These are phyloP conservation scores for Zoysia japonica DNA, from an alignment of 176 grass and related monocot genomes.

Conservation along the genomic window DNA sequence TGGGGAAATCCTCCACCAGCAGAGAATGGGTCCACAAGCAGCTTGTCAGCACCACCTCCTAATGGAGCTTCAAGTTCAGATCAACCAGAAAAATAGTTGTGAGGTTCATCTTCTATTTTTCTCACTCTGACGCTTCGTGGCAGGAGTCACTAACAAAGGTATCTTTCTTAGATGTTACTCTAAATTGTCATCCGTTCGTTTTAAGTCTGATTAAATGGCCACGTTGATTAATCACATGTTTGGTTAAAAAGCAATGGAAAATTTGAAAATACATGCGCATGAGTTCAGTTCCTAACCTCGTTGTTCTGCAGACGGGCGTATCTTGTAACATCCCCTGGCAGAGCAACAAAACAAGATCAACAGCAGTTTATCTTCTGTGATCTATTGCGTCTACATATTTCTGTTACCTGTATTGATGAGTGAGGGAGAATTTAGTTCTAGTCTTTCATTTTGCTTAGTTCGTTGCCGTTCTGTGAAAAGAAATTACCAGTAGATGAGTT, in stretches of 20 bases:
- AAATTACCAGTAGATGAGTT: conserved; percentile 45
- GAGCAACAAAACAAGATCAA: conserved; percentile 50
- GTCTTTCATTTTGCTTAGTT: conserved; percentile 36
- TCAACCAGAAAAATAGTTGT: conserved; percentile 63
- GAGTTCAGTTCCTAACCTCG: not conserved
- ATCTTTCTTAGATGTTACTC: conserved; percentile 6
- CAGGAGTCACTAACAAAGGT: conserved; percentile 72
- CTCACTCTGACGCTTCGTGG: conserved; percentile 34
- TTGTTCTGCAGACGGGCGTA: conserved; percentile 48
- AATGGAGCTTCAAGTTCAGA: conserved; percentile 79
- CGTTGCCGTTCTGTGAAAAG: conserved; percentile 29
- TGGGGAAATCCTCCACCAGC: conserved; percentile 85
- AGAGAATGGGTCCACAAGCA: conserved; percentile 88
- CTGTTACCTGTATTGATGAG: conserved; percentile 43
- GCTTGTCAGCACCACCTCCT: conserved; percentile 55
- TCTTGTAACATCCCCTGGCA: conserved; percentile 29
- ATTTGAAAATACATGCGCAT: not conserved
- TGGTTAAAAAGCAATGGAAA: not conserved
- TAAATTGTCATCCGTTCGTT: not conserved
- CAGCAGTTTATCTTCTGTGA: conserved; percentile 39
- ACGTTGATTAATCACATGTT: not conserved
- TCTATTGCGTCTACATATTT: conserved; percentile 43
- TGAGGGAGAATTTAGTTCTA: conserved; percentile 40
- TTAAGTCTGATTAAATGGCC: not conserved
- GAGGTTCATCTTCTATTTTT: conserved; percentile 42